Evolutionary conservation across 345 rosid species (phyloP).

Genomic region (Populus euphratica): DNA sequence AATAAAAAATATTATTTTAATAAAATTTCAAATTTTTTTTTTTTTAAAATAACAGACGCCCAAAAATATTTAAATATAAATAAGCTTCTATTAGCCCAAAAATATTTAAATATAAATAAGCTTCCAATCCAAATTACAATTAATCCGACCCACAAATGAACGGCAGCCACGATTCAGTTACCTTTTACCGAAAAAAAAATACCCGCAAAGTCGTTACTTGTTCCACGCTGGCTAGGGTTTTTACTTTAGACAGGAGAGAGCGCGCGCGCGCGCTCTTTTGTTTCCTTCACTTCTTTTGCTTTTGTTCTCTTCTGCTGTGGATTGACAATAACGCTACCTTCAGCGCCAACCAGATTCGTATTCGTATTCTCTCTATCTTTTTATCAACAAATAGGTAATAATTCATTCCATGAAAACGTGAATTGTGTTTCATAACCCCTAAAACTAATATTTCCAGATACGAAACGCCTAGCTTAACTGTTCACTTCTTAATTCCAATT

Average conservation of each 20-base stretch:
- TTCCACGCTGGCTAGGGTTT: neutral
- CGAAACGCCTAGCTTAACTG: neutral
- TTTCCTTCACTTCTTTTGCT: neutral
- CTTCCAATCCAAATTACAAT: neutral
- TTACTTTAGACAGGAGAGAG: no score
- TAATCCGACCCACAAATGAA: neutral
- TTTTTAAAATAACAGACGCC: no score
- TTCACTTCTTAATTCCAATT: neutral
- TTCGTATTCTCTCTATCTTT: neutral
- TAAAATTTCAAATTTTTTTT: no score
- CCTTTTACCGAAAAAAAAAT: no score
- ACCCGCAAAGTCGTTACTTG: no score
- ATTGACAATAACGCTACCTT: neutral
- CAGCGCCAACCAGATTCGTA: neutral
- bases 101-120: neutral
- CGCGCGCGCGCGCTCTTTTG: neutral
- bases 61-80: no score
- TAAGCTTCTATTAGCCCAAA: neutral
- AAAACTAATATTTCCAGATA: neutral
- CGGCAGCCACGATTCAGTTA: neutral
- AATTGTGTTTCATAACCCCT: neutral
- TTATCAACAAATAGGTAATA: no score
- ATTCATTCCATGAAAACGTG: neutral
- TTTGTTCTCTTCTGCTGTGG: neutral
- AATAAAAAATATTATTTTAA: no score